These are phyloP conservation scores for Leishmania lainsoni DNA, from an alignment of 208 protist genomes.

Conservation along the genomic window DNA sequence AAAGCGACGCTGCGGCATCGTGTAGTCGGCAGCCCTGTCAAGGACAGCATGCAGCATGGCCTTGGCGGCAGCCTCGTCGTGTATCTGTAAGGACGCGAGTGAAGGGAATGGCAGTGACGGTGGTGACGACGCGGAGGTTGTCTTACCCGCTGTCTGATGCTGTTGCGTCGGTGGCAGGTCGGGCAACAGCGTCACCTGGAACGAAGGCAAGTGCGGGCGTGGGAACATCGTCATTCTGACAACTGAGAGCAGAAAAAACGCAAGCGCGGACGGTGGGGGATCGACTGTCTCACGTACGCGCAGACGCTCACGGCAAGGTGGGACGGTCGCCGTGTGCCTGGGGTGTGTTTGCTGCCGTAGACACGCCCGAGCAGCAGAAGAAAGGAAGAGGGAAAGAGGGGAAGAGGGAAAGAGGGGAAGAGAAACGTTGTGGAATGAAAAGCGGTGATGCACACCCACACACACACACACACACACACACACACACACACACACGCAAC, in stretches of 20 bases:
- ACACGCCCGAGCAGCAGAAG: background rate
- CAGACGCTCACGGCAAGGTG: background rate
- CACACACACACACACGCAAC: background rate
- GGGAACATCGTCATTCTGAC: constrained; percentile 16
- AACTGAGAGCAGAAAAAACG: background rate
- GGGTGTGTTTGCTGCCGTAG: background rate
- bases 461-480: background rate
- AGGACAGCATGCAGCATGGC: constrained; percentile 51
- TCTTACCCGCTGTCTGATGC: constrained; percentile 1
- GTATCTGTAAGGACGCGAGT: constrained; percentile 3
- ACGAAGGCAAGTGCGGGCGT: constrained; percentile 18
- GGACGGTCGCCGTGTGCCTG: background rate
- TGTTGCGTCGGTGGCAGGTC: background rate
- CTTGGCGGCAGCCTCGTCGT: constrained; percentile 20
- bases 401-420: background rate
- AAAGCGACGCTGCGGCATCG: constrained; percentile 28
- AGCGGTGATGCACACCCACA: background rate
- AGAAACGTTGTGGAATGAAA: background rate
- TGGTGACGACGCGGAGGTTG: background rate
- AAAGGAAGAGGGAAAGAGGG: background rate
- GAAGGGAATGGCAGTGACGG: background rate
- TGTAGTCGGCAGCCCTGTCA: constrained; percentile 14
- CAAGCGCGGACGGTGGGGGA: background rate
- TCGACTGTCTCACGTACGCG: background rate
- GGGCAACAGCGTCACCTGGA: constrained; percentile 34